Percentiles rank a stretch among this genome's conserved stretches.
Conservation (phyloP, 1,284 basidiomycete species). For the Apiotrichum mycotoxinovorans region DNA sequence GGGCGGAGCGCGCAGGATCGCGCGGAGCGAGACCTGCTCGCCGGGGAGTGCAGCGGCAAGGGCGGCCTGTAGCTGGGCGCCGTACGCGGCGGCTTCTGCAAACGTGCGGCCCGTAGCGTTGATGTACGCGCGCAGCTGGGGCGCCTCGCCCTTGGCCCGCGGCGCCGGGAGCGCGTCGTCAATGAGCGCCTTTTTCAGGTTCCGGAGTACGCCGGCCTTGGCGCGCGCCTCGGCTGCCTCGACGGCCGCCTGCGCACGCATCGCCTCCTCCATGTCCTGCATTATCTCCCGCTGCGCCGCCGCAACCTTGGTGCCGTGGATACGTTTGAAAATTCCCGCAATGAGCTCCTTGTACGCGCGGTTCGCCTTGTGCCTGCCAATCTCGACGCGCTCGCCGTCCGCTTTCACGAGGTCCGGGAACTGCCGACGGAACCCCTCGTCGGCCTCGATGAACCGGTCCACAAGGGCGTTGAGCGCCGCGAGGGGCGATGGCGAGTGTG, state of each 20-base stretch:
- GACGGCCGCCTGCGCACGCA: too few relatives aligned
- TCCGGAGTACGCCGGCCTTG: background rate
- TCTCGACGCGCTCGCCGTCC: background rate
- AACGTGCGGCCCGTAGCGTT: too few relatives aligned
- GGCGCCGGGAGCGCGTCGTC: too few relatives aligned
- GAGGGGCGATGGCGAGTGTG: too few relatives aligned
- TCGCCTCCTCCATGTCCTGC: background rate
- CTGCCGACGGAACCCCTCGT: constrained; percentile 1
- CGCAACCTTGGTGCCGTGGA: background rate
- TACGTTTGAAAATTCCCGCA: background rate
- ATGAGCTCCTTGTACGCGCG: background rate
- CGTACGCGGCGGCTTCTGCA: too few relatives aligned
- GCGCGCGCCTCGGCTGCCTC: background rate
- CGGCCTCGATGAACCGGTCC: background rate
- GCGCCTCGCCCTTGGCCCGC: too few relatives aligned
- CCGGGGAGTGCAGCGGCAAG: too few relatives aligned
- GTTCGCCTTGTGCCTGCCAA: background rate
- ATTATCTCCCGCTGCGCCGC: background rate
- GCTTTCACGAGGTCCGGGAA: background rate
- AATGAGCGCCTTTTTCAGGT: background rate
- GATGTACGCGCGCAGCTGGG: too few relatives aligned
- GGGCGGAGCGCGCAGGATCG: too few relatives aligned
- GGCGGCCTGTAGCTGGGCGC: too few relatives aligned
- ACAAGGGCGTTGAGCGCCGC: background rate
- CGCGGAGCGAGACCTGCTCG: too few relatives aligned